Conservation (phyloP, 768 basidiomycete species). For the Stropharia rugosoannulata region DNA sequence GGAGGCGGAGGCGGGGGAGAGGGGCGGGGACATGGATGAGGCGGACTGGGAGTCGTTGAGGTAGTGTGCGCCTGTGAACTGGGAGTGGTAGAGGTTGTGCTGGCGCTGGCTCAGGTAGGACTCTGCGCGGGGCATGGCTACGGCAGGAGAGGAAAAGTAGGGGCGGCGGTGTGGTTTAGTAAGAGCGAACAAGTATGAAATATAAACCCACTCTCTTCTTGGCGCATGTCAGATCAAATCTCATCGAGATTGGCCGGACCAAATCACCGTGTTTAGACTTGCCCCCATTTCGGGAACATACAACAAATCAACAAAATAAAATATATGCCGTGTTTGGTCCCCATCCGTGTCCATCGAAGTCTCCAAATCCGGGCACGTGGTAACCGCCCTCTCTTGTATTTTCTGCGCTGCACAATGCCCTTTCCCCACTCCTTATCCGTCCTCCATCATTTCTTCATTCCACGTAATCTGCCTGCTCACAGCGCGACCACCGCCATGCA, state of each 20-base stretch:
- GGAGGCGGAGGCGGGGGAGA: constrained; percentile 24
- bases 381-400: constrained; percentile 5
- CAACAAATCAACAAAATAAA: constrained; percentile 13
- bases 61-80: constrained; percentile 25
- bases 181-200: constrained; percentile 12
- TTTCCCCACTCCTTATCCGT: constrained; percentile 3
- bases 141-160: constrained; percentile 8
- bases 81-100: constrained; percentile 30
- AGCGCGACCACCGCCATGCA: background rate
- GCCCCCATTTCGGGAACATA: constrained; percentile 16
- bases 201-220: constrained; percentile 26
- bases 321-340: constrained; percentile 10
- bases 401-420: background rate
- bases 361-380: constrained; percentile 21
- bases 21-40: constrained; percentile 22
- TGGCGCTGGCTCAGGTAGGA: constrained; percentile 22
- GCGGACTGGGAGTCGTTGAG: constrained; percentile 8
- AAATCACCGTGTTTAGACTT: constrained; percentile 27
- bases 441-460: too few species aligned
- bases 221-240: constrained; percentile 24
- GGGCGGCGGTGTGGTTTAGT: constrained; percentile 6
- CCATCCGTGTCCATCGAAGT: constrained; percentile 17
- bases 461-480: background rate
- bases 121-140: constrained; percentile 38
- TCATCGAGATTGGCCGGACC: constrained; percentile 19